Evolutionary conservation across 2,329 filamentous ascomycete genomes (phyloP), one percentile per base, ranked within the genome.

Genomic region (Coniella lustricola): DNA sequence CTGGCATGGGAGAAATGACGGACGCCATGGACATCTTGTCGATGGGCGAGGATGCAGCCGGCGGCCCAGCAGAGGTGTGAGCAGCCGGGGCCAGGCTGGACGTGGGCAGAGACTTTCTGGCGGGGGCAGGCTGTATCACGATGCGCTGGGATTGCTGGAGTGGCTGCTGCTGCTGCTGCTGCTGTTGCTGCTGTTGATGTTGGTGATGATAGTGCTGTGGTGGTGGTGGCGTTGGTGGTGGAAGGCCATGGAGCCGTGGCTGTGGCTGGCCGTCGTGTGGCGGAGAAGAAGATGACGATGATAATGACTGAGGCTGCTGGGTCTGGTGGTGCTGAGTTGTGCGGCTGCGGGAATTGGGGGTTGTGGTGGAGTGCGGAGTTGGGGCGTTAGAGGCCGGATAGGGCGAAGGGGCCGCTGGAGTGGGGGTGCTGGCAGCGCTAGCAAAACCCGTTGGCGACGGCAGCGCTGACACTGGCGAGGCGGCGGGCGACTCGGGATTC

Each of bases 11-110:
- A 39, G 69, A 69, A 51, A 74, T 65, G 56, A 71, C 67, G 46
- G 72, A 68, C 8, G 73, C 67, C 70, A 76, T 74, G 48, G 69
- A 65, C 64, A 71, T 71, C 55, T 63, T 72, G 57, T 72, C 69
- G 58, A 66, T 61, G 4, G 54, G 49, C 3, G 42, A 16, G 21
- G 46, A n/a, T 16, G 50, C 32, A 29, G 43, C 43, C 40, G 50
- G 36, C 25, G 41, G 17, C 32, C n/a, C 14, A 18, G 48, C 18
- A 54, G 49, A 3, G 54, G 32, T 14, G 37, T 16, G 46, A 25
- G 39, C 40, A 44, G 39, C 34, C 33, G 40, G 35, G 20, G 40
- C 32, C 20, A 35, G 41, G 14, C 47, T 49, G 16, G 42, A 38
- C 5, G 8, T 49, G 9, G 50, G 50, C 7, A 53, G 50, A 17